Evolutionary conservation across 129 eudicot genomes (phyloP), one percentile per base, ranked within the genome.

Genomic region (Heracleum sosnowskyi): DNA sequence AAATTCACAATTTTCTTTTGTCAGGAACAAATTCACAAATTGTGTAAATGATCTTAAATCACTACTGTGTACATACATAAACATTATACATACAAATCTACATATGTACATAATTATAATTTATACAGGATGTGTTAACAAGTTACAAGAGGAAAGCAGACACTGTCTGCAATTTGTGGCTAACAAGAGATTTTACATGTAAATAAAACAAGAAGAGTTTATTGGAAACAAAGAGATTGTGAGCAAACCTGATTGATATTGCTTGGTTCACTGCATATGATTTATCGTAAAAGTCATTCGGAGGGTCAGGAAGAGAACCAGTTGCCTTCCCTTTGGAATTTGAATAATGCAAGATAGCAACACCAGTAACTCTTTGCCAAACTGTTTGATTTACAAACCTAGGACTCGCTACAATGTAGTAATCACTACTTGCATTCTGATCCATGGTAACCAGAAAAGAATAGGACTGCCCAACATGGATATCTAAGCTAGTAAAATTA

Each of bases 371-470:
- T 73, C 90, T 81, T 68, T 92, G 88, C 99, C 97, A 96, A 51
- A 84, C 75, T 47, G 97, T 80, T 85, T 90, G 84, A 78, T 96
- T 96, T 63, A 92, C 97, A 82, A 96, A 92, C 82, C 99, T 87
- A 17, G 99, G 87, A 84, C 99, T 96, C 46, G 99, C 99, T n/a
- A 96, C 99, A 78, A 96, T 85, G 79, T 96, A 96, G 80, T 96
- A 92, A 79, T 96, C 99, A 44, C 84, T 88, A 75, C 90, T 96
- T 60, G 97, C 99, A 82, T 96, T 89, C 80, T 96, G 99, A 83
- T 96, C 99, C 99, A 96, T 96, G 53, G 95, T 92, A 29, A 96
- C 96, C 74, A 96, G 81, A 81, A 96, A 96, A 11, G 99, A 83
- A 76, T 92, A 96, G 20, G 99, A 96, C 69, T 96, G 99, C 22